These are phyloP conservation scores for Fistulifera pelliculosa DNA, from an alignment of 108 stramenopile species.

Conservation along the genomic window DNA sequence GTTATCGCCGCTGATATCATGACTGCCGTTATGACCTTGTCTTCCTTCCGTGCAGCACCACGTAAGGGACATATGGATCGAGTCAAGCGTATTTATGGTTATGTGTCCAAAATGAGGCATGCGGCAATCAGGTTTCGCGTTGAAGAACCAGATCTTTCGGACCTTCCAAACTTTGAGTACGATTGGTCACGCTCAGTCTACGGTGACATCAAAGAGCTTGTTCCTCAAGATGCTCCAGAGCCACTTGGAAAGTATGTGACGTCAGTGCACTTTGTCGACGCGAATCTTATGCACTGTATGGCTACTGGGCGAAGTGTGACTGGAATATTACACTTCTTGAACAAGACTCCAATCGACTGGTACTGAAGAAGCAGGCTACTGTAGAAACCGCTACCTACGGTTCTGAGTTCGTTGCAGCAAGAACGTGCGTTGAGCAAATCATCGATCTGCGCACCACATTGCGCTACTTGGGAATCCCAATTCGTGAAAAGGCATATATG, in stretches of 20 bases:
- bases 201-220: no score
- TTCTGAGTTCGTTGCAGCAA: no score
- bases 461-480: neutral
- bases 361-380: constrained; percentile 16
- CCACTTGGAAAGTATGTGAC: constrained; percentile 4
- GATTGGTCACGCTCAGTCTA: no score
- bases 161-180: constrained; percentile 3
- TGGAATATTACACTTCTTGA: constrained; percentile 21
- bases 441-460: no score
- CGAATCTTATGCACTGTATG: constrained; percentile 3
- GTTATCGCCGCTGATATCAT: constrained; percentile 7
- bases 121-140: neutral
- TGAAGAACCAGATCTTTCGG: constrained; percentile 4
- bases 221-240: no score
- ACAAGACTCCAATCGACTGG: constrained; percentile 25
- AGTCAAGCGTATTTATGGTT: constrained; percentile 19
- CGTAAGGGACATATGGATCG: constrained; percentile 18
- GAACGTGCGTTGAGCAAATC: no score
- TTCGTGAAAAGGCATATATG: constrained; percentile 20
- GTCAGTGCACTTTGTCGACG: constrained; percentile 8
- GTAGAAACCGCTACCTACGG: constrained; percentile 14
- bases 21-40: constrained; percentile 10
- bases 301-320: constrained; percentile 17
- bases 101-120: constrained; percentile 11
- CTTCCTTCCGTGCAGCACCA: constrained; percentile 10